A percentile compares a stretch with the other conserved stretches of the same genome.
Evolutionary conservation across 371 early-diverging fungal genomes (phyloP).

Genomic region (Quaeritorhiza haematococci): DNA sequence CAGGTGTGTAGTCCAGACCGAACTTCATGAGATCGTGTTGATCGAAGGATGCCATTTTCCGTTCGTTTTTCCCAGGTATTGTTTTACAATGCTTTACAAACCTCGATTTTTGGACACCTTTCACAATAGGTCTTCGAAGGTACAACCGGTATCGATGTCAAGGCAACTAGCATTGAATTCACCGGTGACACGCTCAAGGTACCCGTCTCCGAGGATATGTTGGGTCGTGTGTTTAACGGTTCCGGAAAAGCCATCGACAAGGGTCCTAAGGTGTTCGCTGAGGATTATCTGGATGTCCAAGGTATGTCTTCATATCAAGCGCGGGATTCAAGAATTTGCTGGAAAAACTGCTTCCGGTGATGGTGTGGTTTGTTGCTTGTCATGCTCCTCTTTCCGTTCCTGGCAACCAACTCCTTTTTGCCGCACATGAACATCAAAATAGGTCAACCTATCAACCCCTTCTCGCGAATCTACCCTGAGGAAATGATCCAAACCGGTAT

Average conservation of each 20-base stretch:
- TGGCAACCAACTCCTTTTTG: not conserved
- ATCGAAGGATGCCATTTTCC: conserved; percentile 1
- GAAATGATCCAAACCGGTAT: conserved; percentile 99
- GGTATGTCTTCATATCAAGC: conserved; percentile 42
- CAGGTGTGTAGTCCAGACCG: conserved; percentile 57
- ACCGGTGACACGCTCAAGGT: conserved; percentile 97
- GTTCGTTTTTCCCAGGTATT: conserved; percentile 4
- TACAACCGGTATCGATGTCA: conserved; percentile 97
- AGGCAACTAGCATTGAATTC: conserved; percentile 95
- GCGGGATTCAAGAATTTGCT: not conserved
- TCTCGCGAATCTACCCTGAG: conserved; percentile 98
- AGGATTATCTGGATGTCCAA: conserved; percentile 97
- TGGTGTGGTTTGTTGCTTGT: too few relatives aligned
- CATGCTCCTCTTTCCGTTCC: not conserved
- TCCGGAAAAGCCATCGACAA: conserved; percentile 99
- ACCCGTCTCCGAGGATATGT: conserved; percentile 98
- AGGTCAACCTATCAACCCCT: conserved; percentile 99
- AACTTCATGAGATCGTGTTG: not conserved
- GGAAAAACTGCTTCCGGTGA: too few relatives aligned
- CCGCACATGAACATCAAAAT: not conserved
- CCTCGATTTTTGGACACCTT: not conserved
- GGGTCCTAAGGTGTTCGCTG: conserved; percentile 98
- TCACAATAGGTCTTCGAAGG: conserved; percentile 94
- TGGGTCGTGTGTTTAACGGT: conserved; percentile 99
- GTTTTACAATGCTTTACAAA: not conserved